Base-by-base conservation (phyloP, 257 asterid species). In the Linaria vulgaris region DNA sequence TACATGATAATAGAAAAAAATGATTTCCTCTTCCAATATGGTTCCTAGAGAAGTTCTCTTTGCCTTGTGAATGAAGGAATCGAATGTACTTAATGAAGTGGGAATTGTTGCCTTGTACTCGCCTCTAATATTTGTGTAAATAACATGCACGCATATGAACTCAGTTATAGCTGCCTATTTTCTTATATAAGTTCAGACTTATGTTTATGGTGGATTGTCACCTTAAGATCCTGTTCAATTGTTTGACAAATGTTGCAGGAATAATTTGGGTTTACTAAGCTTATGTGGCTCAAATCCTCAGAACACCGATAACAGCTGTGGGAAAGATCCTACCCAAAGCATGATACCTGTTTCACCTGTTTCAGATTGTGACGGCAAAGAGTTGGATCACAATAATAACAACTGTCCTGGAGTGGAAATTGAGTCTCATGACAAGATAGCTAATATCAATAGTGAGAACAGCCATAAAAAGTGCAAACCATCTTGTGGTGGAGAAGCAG, bases 171-270 rank as follows among this genome's bases (percentile, higher is more conserved):
- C n/a, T 30, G 15, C 30, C n/a, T 11, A 54, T 56, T 31, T 31
- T 22, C 64, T 5, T 30, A 30, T 16, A 23, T 39, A 31, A 27
- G 14, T 15, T 16, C 5, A 17, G 43, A 21, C 51, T 47, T n/a
- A 7, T 47, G 22, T 47, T 9, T 37, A 23, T 63, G 9, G 3
- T 47, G 30, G 58, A 21, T 47, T 27, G 24, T 27, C 9, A 11
- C 41, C 41, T 34, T 34, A 34, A 34, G 10, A 34, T n/a, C 31
- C 6, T 24, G 47, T 22, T 27, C 50, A 47, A 8, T 81, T 58
- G 25, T 49, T 57, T 72, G 66, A 69, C 4, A 23, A 59, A 56
- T 72, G 59, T 67, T 75, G 67, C 84, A 83, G 91, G 84, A 73
- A 80, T 61, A 65, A 37, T 50, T 48, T 13, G 37, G 58, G 75